Evolutionary conservation across 2,329 filamentous ascomycete genomes (phyloP), one percentile per base, ranked within the genome.

Genomic region (Pseudocercospora cruenta): DNA sequence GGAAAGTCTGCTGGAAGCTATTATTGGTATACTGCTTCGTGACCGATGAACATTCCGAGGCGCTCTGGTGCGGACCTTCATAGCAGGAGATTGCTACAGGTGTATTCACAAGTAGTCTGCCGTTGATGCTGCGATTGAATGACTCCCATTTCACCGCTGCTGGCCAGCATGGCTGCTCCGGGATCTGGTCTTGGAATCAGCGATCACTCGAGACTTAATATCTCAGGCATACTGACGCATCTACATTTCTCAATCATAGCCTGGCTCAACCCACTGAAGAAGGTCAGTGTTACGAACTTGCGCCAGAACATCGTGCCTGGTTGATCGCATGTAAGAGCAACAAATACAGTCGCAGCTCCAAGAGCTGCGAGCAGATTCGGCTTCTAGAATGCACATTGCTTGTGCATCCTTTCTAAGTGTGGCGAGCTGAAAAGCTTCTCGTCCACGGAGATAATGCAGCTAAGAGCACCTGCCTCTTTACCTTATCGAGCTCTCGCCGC

Each of bases 11-110:
- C 39, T 76, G 74, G 53, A 77, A 78, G 7, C 62, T 65, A 8
- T 73, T 66, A 64, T 74, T 72, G 33, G 58, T 68, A 71, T 73
- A 77, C 39, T 74, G 72, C 3, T 61, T 53, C 19, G 67, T 60
- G 21, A 77, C 68, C 43, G 69, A 58, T 4, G 66, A 66, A 67
- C 76, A 79, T 45, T 70, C 54, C n/a, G 62, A 58, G 19, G 68
- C 58, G 58, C 76, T 64, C 19, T 73, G 66, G 28, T 68, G 62
- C 16, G 75, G 69, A 9, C 75, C 76, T 4, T 74, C 70, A 60
- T 80, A 80, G 63, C 79, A 81, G 16, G 77, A 72, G 33, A 71
- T 68, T 10, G 77, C 79, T 6, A 75, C 65, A 4, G 79, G 79
- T 4, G 63, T 58, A 16, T 75, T 75, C n/a, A 64, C 59, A 28